phyloP scores from a whole-genome alignment of 2,329 filamentous ascomycete species.

The Beauveria sp. region DNA sequence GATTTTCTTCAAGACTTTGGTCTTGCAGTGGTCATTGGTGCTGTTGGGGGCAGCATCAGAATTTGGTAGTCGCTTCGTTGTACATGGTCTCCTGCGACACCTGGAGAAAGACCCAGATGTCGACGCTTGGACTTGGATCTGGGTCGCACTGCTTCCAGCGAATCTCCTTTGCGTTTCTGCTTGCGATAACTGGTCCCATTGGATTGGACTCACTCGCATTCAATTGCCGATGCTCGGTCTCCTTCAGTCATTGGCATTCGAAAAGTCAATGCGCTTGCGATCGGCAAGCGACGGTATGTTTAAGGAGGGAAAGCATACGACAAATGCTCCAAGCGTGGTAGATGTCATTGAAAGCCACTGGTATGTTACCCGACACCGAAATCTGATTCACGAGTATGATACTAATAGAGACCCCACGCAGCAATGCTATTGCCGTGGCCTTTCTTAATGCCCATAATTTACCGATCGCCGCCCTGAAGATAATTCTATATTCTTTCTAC shows the following conservation, averaged over 20 bases:
- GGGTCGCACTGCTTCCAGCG: constrained; percentile 44
- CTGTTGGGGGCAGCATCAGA: not conserved
- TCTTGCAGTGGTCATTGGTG: constrained; percentile 5
- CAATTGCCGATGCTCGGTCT: constrained; percentile 1
- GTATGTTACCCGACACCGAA: not conserved
- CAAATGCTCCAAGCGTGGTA: not conserved
- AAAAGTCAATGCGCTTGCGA: constrained; percentile 4
- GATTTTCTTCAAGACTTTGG: not conserved
- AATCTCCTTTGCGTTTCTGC: constrained; percentile 44
- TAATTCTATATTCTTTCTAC: constrained; percentile 6
- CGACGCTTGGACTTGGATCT: constrained; percentile 27
- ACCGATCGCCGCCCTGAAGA: constrained; percentile 9
- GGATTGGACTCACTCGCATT: not conserved
- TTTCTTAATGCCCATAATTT: not conserved
- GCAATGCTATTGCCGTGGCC: not conserved
- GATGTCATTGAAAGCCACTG: not conserved
- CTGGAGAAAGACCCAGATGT: constrained; percentile 30
- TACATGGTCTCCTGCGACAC: constrained; percentile 1
- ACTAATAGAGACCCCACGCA: not conserved
- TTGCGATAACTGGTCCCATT: not conserved
- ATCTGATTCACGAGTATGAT: not conserved
- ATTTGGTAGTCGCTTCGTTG: not conserved
- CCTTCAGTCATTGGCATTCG: not conserved
- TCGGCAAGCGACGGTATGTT: not conserved
- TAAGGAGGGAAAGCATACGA: not conserved